Conservation (phyloP, 2,329 filamentous ascomycete genomes). For the Mycosphaerella arachidis region DNA sequence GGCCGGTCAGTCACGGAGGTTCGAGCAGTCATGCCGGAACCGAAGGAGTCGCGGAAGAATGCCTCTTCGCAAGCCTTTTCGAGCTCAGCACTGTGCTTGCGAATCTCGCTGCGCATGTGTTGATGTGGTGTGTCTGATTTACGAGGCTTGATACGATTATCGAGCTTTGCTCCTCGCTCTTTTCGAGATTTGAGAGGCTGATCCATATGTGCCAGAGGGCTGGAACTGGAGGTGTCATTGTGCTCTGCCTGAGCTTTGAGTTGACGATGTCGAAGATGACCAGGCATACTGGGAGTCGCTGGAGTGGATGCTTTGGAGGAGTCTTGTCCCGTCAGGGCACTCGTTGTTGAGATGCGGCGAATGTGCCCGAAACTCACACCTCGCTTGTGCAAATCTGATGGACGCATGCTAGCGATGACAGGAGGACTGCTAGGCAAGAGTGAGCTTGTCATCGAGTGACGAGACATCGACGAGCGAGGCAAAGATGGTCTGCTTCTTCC, state of each 20-base stretch:
- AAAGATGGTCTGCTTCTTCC: conserved; percentile 31
- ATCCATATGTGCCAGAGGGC: conserved; percentile 29
- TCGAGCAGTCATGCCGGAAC: conserved; percentile 46
- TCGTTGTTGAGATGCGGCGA: conserved; percentile 43
- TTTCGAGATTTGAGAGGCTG: conserved; percentile 34
- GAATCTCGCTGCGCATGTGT: conserved; percentile 69
- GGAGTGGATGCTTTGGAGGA: conserved; percentile 24
- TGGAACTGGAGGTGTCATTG: conserved; percentile 23
- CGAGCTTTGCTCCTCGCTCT: conserved; percentile 27
- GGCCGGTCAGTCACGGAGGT: conserved; percentile 34
- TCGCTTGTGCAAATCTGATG: conserved; percentile 53
- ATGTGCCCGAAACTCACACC: conserved; percentile 61
- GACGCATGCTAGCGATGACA: conserved; percentile 41
- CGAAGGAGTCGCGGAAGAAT: conserved; percentile 66
- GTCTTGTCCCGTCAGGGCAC: conserved; percentile 35
- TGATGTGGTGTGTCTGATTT: conserved; percentile 45
- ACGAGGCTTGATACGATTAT: conserved; percentile 31
- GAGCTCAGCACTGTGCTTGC: conserved; percentile 78
- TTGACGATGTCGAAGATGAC: conserved; percentile 23
- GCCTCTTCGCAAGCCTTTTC: conserved; percentile 89
- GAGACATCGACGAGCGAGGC: conserved; percentile 34
- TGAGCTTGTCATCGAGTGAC: conserved; percentile 44
- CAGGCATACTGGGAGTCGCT: conserved; percentile 26
- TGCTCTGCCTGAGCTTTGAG: conserved; percentile 17
- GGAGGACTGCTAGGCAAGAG: conserved; percentile 47